Percentiles rank a stretch among this genome's conserved stretches.
phyloP scores from a whole-genome alignment of 179 eudicot genomes.

The Heliamphora pulchella region DNA sequence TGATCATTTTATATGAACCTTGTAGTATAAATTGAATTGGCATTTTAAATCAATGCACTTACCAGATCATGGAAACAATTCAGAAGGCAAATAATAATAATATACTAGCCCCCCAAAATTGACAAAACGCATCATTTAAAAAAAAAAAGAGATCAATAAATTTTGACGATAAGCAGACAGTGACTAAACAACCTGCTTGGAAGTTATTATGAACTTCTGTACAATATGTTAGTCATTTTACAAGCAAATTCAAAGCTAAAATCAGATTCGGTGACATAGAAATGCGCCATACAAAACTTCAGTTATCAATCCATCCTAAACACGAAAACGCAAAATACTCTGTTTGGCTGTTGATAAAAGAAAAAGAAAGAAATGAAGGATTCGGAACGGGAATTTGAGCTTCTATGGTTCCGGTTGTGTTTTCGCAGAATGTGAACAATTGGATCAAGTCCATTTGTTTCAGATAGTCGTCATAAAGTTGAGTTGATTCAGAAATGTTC shows the following conservation, averaged over 20 bases:
- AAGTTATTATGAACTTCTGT: not conserved
- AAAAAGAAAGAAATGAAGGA: not conserved
- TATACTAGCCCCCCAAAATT: not conserved
- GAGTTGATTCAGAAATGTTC: not conserved
- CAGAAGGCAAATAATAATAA: not conserved
- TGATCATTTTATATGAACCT: not conserved
- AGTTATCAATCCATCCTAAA: not conserved
- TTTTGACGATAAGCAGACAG: not conserved
- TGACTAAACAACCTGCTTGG: not conserved
- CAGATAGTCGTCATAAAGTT: not conserved
- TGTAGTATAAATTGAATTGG: not conserved
- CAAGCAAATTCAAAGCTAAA: not conserved
- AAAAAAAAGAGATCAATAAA: not conserved
- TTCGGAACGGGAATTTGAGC: not conserved
- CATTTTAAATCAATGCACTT: not conserved
- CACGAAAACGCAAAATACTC: not conserved
- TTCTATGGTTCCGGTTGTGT: not conserved
- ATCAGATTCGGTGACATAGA: not conserved
- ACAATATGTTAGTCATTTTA: not conserved
- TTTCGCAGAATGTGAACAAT: not conserved
- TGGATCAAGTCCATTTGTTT: not conserved
- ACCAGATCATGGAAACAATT: not conserved
- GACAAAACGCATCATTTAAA: not conserved
- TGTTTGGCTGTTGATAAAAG: not conserved
- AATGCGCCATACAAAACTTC: not conserved